phyloP scores from a whole-genome alignment of 768 basidiomycete genomes.

The Lactifluus volemus region DNA sequence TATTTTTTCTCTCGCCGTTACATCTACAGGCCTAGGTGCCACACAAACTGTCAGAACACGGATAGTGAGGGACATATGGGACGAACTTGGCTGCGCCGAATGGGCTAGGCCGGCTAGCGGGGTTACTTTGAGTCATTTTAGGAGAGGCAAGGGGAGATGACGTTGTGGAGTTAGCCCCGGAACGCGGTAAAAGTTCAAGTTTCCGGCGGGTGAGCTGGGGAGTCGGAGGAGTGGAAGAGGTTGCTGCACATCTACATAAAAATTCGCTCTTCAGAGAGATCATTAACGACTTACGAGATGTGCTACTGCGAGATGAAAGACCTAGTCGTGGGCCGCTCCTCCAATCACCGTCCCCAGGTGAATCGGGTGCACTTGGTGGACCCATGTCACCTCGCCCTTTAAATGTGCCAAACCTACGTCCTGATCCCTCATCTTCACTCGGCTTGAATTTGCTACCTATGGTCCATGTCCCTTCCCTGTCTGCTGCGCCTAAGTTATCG shows the following conservation, averaged over 20 bases:
- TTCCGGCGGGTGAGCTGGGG: slow-evolving; percentile 73
- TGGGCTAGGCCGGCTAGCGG: slow-evolving; percentile 49
- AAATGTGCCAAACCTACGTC: slow-evolving; percentile 19
- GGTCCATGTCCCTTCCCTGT: slow-evolving; percentile 71
- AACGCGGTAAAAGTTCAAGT: slow-evolving; percentile 79
- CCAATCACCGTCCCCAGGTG: slow-evolving; percentile 64
- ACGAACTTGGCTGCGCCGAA: slow-evolving; percentile 80
- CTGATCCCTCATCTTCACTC: slow-evolving; percentile 28
- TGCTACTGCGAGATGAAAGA: slow-evolving; percentile 33
- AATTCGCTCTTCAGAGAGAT: neutral
- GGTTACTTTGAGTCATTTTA: slow-evolving; percentile 46
- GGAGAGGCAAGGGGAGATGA: slow-evolving; percentile 77
- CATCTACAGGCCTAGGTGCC: slow-evolving; percentile 68
- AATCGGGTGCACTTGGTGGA: slow-evolving; percentile 32
- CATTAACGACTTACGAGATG: slow-evolving; percentile 48
- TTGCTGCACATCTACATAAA: slow-evolving; percentile 36
- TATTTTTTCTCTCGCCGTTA: slow-evolving; percentile 64
- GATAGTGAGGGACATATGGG: neutral
- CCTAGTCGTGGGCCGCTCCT: slow-evolving; percentile 40
- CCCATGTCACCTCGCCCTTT: slow-evolving; percentile 48
- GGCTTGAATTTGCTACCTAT: slow-evolving; percentile 71
- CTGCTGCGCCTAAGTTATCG: slow-evolving; percentile 43
- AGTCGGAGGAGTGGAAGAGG: slow-evolving; percentile 68
- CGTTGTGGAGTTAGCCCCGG: slow-evolving; percentile 53
- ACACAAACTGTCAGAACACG: neutral